Conservation (phyloP, 2,329 filamentous ascomycete species). For the Hymenoscyphus infarciens region DNA sequence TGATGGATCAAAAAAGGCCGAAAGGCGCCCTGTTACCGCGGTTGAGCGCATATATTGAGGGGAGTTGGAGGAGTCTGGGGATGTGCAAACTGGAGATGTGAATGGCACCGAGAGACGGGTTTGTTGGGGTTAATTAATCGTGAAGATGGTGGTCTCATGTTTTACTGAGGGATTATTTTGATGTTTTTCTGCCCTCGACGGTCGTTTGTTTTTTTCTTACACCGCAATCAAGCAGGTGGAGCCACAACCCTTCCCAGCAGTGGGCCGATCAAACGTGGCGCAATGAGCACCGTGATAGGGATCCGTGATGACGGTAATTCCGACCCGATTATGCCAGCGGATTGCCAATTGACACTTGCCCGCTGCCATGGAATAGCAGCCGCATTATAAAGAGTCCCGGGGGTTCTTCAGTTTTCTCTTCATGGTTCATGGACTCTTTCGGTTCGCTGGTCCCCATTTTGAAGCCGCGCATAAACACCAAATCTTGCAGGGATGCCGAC, state of each 20-base stretch:
- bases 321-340: slow-evolving; percentile 1
- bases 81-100: not conserved
- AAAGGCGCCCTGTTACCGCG: not conserved
- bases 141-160: not conserved
- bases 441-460: not conserved
- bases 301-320: slow-evolving; percentile 1
- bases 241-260: not conserved
- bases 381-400: not conserved
- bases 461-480: not conserved
- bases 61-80: not conserved
- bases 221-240: slow-evolving; percentile 3
- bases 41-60: not conserved
- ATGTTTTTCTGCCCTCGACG: not conserved
- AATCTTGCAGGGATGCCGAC: not conserved
- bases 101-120: not conserved
- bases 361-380: not conserved
- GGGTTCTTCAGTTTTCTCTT: not conserved
- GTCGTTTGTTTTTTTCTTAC: slow-evolving; percentile 7
- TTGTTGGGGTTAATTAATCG: not conserved
- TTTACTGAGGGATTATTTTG: not conserved
- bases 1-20: slow-evolving; percentile 3
- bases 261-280: slow-evolving; percentile 5
- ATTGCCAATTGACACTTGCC: not conserved
- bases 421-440: not conserved
- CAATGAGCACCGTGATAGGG: not conserved